phyloP scores from a whole-genome alignment of 345 rosid species.

The Citrus sinensis region DNA sequence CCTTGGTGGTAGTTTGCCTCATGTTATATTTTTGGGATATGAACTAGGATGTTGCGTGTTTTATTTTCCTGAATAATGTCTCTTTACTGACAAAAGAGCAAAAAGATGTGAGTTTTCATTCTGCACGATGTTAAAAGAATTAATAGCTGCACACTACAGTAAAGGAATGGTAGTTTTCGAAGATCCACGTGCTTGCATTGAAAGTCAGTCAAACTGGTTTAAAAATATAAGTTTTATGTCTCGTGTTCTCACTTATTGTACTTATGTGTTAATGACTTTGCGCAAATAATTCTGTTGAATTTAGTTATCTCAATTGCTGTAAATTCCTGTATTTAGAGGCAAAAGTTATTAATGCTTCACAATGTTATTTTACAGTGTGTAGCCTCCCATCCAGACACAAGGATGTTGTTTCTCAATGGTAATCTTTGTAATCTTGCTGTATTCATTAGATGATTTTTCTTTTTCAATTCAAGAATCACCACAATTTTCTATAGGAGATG shows the following conservation, averaged over 20 bases:
- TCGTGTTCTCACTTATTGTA: not conserved
- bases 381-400: conserved; percentile 96
- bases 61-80: not conserved
- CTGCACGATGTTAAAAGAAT: not conserved
- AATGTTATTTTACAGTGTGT: conserved; percentile 71
- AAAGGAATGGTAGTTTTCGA: not conserved
- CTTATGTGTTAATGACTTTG: not conserved
- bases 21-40: not conserved
- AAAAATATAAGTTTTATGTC: not conserved
- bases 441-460: not conserved
- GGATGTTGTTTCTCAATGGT: conserved; percentile 92
- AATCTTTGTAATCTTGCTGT: conserved; percentile 23
- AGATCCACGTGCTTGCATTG: not conserved
- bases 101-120: not conserved
- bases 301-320: not conserved
- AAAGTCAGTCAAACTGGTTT: not conserved
- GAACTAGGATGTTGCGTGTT: not conserved
- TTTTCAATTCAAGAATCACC: not conserved
- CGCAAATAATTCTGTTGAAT: not conserved
- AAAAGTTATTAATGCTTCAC: conserved; percentile 3
- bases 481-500: not conserved
- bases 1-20: not conserved
- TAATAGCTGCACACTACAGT: not conserved
- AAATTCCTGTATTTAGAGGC: not conserved
- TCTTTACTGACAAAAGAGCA: not conserved